Evolutionary conservation across 106 monocot species (phyloP).

Genomic region (Amphibolis antarctica): DNA sequence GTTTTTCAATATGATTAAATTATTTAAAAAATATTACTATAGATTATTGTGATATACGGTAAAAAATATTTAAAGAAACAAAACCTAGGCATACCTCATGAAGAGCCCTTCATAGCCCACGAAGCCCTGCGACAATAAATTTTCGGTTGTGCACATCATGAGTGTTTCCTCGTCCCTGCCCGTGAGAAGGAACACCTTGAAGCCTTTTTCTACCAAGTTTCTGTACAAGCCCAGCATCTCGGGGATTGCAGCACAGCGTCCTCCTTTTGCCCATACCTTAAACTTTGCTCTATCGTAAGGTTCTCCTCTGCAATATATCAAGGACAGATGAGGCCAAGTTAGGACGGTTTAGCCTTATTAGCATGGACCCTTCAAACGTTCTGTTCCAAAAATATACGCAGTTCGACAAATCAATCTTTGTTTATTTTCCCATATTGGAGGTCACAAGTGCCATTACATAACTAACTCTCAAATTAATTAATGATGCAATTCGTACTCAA

Average conservation of each 20-base stretch:
- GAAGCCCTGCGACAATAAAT: slow-evolving; percentile 36
- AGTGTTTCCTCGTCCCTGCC: slow-evolving; percentile 39
- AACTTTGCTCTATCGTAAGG: slow-evolving; percentile 40
- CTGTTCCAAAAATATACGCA: too few relatives aligned
- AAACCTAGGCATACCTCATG: slow-evolving; percentile 26
- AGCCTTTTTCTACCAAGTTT: slow-evolving; percentile 22
- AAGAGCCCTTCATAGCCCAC: slow-evolving; percentile 41
- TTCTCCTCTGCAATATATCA: slow-evolving; percentile 31
- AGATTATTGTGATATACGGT: too few relatives aligned
- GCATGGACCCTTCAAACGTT: too few relatives aligned
- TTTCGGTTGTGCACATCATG: slow-evolving; percentile 17
- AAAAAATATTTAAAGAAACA: not conserved
- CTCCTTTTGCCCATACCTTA: slow-evolving; percentile 34
- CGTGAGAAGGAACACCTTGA: slow-evolving; percentile 54
- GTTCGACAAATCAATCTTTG: too few relatives aligned
- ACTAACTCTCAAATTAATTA: too few relatives aligned
- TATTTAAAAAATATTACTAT: too few relatives aligned
- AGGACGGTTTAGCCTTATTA: not conserved
- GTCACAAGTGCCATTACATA: too few relatives aligned
- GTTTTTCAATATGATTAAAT: too few relatives aligned
- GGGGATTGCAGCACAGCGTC: slow-evolving; percentile 28
- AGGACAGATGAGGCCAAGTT: not conserved
- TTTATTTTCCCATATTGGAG: too few relatives aligned
- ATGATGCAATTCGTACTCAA: too few relatives aligned
- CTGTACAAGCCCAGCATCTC: slow-evolving; percentile 28